A percentile compares a stretch with the other conserved stretches of the same genome.
phyloP scores from a whole-genome alignment of 371 early-diverging fungal genomes.

The Rhizopus stolonifer region DNA sequence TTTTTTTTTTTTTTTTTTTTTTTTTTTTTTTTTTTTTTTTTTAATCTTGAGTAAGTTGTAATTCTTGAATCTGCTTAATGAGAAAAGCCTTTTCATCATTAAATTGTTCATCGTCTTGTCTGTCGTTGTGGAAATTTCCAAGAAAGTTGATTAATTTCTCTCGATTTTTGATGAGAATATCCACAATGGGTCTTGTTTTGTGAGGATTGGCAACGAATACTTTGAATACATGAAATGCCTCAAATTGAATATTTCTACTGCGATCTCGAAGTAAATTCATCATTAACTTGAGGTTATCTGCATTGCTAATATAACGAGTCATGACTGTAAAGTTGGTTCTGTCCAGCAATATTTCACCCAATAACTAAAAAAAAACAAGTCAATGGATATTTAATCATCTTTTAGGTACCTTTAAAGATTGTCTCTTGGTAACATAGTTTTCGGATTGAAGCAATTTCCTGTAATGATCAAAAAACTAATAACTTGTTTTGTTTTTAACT shows the following conservation, averaged over 20 bases:
- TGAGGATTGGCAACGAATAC: slow-evolving; percentile 98
- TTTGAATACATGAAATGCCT: slow-evolving; percentile 99
- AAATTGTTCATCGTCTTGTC: slow-evolving; percentile 97
- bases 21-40: background rate
- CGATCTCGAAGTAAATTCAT: slow-evolving; percentile 95
- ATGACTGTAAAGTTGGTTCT: slow-evolving; percentile 93
- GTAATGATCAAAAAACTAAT: slow-evolving; percentile 88
- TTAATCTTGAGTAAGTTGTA: slow-evolving; percentile 47
- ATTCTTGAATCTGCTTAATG: slow-evolving; percentile 82
- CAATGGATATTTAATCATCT: background rate
- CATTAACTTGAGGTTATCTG: slow-evolving; percentile 94
- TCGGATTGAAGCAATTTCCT: slow-evolving; percentile 79
- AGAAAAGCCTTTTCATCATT: slow-evolving; percentile 97
- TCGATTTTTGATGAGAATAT: slow-evolving; percentile 90
- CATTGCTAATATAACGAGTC: slow-evolving; percentile 90
- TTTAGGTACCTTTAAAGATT: slow-evolving; percentile 94
- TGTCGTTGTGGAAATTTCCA: slow-evolving; percentile 90
- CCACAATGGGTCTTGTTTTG: slow-evolving; percentile 89
- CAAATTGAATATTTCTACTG: slow-evolving; percentile 97
- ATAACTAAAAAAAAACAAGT: slow-evolving; percentile 54
- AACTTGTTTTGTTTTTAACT: background rate
- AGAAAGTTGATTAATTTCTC: slow-evolving; percentile 88
- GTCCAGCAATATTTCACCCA: slow-evolving; percentile 96
- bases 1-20: background rate
- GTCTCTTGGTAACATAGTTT: slow-evolving; percentile 97